A percentile compares a stretch with the other conserved stretches of the same genome.
Evolutionary conservation across 768 basidiomycete genomes (phyloP).

Genomic region (Tulasnella sp.): DNA sequence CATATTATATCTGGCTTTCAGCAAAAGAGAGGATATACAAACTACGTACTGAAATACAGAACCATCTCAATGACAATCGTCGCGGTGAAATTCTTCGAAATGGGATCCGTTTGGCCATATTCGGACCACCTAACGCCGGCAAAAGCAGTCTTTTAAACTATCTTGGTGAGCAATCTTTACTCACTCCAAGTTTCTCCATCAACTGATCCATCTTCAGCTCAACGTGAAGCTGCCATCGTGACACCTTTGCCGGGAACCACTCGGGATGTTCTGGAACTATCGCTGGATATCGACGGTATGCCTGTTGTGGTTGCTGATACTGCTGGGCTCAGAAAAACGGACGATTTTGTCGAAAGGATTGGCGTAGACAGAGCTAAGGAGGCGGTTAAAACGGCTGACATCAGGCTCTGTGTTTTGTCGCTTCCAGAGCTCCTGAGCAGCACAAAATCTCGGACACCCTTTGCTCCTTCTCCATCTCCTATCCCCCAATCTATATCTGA

Average conservation of each 20-base stretch:
- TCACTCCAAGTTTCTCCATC: not conserved
- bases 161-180: slow-evolving; percentile 38
- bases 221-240: slow-evolving; percentile 80
- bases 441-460: slow-evolving; percentile 19
- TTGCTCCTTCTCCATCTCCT: slow-evolving; percentile 26
- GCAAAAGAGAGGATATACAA: slow-evolving; percentile 39
- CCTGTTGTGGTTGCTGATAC: slow-evolving; percentile 76
- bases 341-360: slow-evolving; percentile 63
- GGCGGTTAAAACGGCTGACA: slow-evolving; percentile 53
- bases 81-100: slow-evolving; percentile 73
- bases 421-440: slow-evolving; percentile 34
- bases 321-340: slow-evolving; percentile 61
- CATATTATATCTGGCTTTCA: slow-evolving; percentile 21
- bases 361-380: slow-evolving; percentile 62
- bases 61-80: slow-evolving; percentile 53
- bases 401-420: slow-evolving; percentile 71
- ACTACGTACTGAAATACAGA: slow-evolving; percentile 40
- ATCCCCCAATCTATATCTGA: slow-evolving; percentile 28
- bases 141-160: slow-evolving; percentile 83
- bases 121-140: slow-evolving; percentile 89
- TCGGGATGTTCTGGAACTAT: slow-evolving; percentile 71
- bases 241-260: slow-evolving; percentile 82
- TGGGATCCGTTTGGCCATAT: slow-evolving; percentile 74
- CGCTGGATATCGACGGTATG: slow-evolving; percentile 77
- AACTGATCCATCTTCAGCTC: slow-evolving; percentile 36